phyloP scores from a whole-genome alignment of 2,329 filamentous ascomycete genomes.

The Clarireedia homoeocarpa region DNA sequence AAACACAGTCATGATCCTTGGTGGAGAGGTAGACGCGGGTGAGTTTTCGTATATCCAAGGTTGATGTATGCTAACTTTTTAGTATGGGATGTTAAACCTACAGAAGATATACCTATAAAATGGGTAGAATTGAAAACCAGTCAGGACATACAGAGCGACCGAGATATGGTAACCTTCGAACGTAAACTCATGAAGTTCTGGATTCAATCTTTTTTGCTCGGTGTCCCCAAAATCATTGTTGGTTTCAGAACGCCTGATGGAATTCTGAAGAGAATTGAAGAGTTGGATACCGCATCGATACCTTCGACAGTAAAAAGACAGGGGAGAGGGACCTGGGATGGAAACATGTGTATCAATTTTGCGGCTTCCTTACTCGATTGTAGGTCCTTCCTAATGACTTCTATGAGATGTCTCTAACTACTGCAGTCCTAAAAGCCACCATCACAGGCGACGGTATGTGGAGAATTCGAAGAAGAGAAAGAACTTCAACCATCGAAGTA shows the following conservation, averaged over 20 bases:
- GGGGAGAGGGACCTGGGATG: slow-evolving; percentile 70
- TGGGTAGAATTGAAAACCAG: slow-evolving; percentile 95
- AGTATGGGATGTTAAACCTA: slow-evolving; percentile 81
- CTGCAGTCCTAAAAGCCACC: slow-evolving; percentile 52
- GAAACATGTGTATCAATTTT: slow-evolving; percentile 90
- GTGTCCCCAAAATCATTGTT: slow-evolving; percentile 85
- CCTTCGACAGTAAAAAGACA: slow-evolving; percentile 64
- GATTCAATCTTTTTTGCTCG: slow-evolving; percentile 92
- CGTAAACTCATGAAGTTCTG: slow-evolving; percentile 91
- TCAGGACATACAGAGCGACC: slow-evolving; percentile 59
- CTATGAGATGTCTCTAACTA: slow-evolving; percentile 7
- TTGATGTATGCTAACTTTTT: no score
- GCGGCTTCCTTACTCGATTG: slow-evolving; percentile 69
- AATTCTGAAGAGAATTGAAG: slow-evolving; percentile 62
- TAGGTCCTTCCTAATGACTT: slow-evolving; percentile 35
- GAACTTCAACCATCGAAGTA: slow-evolving; percentile 61
- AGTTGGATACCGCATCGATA: slow-evolving; percentile 72
- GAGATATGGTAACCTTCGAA: slow-evolving; percentile 70
- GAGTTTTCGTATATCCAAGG: slow-evolving; percentile 18
- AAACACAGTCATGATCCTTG: slow-evolving; percentile 64
- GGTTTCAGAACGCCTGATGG: slow-evolving; percentile 74
- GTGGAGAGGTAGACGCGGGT: slow-evolving; percentile 90
- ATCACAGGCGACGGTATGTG: slow-evolving; percentile 66
- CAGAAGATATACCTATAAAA: slow-evolving; percentile 58
- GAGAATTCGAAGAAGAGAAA: slow-evolving; percentile 62